Evolutionary conservation across 2,329 filamentous ascomycete genomes (phyloP), one percentile per base, ranked within the genome.

Genomic region (Ophiostoma pallidulum): DNA sequence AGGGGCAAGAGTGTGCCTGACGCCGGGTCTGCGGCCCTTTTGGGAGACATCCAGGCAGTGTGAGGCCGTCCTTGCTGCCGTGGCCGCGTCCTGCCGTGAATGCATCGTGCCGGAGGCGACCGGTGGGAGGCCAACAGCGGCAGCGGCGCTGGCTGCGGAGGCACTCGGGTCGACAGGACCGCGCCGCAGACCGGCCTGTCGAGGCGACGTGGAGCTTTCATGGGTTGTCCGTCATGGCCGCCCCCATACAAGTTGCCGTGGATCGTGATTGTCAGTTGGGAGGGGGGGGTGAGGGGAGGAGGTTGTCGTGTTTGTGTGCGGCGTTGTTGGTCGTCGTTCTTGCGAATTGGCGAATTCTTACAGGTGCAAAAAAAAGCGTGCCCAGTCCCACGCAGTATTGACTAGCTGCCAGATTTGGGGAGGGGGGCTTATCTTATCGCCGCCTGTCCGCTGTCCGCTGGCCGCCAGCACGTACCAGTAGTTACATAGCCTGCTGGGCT

Each of bases 131-230:
- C 6, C 5, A 28, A 8, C 12, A 9, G 22, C 6, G 37, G 14
- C 4, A 9, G 19, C 1, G 33, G 8, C n/a, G 14, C 14, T 31
- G 12, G 35, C 35, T 38, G 19, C 19, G 29, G 18, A 16, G 32
- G 28, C 53, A 66, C 65, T 62, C 67, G 67, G 64, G 64, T 66
- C 57, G 68, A 66, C 60, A 74, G 65, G 63, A 75, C 69, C 62
- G 73, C 71, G 69, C 71, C 68, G 67, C 71, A 75, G 68, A 75
- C 71, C 68, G 73, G 74, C 69, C 74, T 67, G 65, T 78, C 73
- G 65, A 78, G 70, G 73, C 72, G 73, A 66, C 67, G 72, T 59
- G 70, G 66, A 66, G 72, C 66, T 74, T 72, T 78, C 76, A 80
- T 80, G 73, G 68, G 75, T 65, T 70, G 66, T 67, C 71, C 68